Evolutionary conservation across 129 eudicot species (phyloP).

Genomic region (Pulicaria dysenterica): DNA sequence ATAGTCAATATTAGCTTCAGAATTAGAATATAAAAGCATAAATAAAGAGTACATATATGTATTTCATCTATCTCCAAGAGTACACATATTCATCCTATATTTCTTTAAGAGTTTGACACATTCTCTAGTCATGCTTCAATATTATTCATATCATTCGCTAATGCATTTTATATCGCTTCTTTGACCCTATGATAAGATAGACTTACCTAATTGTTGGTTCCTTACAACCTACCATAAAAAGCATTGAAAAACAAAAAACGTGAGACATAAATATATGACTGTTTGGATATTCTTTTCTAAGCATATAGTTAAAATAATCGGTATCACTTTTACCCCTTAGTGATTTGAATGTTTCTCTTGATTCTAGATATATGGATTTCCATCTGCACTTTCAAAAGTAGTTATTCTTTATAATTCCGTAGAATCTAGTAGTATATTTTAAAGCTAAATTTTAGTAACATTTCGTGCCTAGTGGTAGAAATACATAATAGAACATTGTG

Average conservation of each 20-base stretch:
- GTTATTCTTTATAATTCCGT: neutral
- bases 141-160: too few relatives aligned
- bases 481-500: neutral
- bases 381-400: too few relatives aligned
- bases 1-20: too few relatives aligned
- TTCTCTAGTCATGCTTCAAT: too few relatives aligned
- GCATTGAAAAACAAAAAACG: neutral
- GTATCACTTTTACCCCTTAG: constrained; percentile 12
- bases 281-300: neutral
- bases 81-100: too few relatives aligned
- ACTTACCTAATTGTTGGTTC: neutral
- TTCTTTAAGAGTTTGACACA: too few relatives aligned
- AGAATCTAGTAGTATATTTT: neutral
- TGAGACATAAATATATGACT: neutral
- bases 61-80: too few relatives aligned
- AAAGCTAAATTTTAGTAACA: neutral
- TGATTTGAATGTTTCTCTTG: neutral
- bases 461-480: neutral
- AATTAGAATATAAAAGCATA: too few relatives aligned
- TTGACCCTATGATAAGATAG: neutral
- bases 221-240: neutral
- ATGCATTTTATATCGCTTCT: neutral
- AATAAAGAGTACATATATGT: too few relatives aligned
- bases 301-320: neutral
- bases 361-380: neutral